Conservation (phyloP, 2,329 filamentous ascomycete genomes). For the Trichoderma harzianum region DNA sequence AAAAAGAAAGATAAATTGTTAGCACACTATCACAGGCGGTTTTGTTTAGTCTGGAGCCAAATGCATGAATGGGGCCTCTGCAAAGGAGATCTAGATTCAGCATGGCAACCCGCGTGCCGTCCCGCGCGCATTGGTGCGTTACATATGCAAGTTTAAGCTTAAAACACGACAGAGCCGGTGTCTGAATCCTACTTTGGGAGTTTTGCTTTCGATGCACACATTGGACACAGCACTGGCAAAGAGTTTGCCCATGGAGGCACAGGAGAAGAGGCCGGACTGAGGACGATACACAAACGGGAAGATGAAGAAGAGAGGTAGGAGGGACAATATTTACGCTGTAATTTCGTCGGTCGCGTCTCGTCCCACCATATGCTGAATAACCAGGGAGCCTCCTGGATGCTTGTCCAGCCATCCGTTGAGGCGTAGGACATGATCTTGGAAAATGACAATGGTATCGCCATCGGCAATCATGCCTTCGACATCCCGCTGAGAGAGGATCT, state of each 20-base stretch:
- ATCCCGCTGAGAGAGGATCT: constrained; percentile 2
- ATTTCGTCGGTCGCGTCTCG: constrained; percentile 94
- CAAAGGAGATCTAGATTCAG: constrained; percentile 1
- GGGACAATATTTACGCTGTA: constrained; percentile 60
- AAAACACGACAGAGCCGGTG: constrained; percentile 10
- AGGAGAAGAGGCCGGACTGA: background rate
- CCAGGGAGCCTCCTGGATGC: constrained; percentile 88
- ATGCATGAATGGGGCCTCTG: background rate
- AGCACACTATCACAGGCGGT: constrained; percentile 15
- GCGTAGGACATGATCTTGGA: constrained; percentile 78
- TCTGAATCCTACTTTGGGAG: background rate
- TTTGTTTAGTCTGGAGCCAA: background rate
- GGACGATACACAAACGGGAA: background rate
- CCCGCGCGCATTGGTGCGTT: background rate
- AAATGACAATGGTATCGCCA: constrained; percentile 74
- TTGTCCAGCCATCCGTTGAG: constrained; percentile 84
- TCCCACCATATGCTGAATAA: constrained; percentile 90
- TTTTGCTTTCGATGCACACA: background rate
- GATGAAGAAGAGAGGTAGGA: background rate
- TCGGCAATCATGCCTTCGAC: constrained; percentile 76
- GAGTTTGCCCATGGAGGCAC: background rate
- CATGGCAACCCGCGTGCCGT: background rate
- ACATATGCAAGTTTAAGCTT: constrained; percentile 10
- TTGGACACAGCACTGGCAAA: background rate
- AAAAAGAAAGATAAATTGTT: constrained; percentile 3